Evolutionary conservation across 352 stramenopile genomes (phyloP).

Genomic region (Phytophthora lateralis): DNA sequence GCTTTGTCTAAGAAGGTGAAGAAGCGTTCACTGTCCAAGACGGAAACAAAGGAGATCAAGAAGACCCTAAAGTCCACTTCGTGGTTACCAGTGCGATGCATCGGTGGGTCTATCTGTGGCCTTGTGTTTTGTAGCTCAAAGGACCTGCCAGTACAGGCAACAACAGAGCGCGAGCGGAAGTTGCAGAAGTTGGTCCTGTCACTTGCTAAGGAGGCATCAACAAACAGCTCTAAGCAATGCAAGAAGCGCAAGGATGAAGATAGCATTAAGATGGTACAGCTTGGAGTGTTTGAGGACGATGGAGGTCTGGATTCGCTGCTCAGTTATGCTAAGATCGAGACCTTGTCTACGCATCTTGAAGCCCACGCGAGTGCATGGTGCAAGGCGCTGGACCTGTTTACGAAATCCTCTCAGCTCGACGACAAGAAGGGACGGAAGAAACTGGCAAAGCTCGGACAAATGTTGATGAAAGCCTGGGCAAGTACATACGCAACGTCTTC

Average conservation of each 20-base stretch:
- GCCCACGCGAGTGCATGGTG: slow-evolving; percentile 41
- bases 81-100: slow-evolving; percentile 43
- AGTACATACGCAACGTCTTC: slow-evolving; percentile 13
- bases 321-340: slow-evolving; percentile 38
- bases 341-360: slow-evolving; percentile 32
- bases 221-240: slow-evolving; percentile 1
- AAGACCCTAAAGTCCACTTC: slow-evolving; percentile 44
- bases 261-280: slow-evolving; percentile 36
- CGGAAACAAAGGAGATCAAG: slow-evolving; percentile 48
- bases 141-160: slow-evolving; percentile 37
- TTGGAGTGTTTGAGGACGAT: slow-evolving; percentile 25
- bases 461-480: slow-evolving; percentile 36
- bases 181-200: slow-evolving; percentile 45
- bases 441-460: slow-evolving; percentile 31
- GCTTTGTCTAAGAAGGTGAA: slow-evolving; percentile 48
- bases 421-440: slow-evolving; percentile 39
- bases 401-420: slow-evolving; percentile 1
- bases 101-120: slow-evolving; percentile 11
- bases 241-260: slow-evolving; percentile 10
- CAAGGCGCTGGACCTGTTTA: slow-evolving; percentile 27
- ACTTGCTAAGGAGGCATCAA: slow-evolving; percentile 25
- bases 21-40: slow-evolving; percentile 48
- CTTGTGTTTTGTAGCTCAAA: slow-evolving; percentile 32
- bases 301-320: slow-evolving; percentile 42
- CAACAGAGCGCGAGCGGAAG: slow-evolving; percentile 40